Evolutionary conservation across 1,284 basidiomycete species (phyloP).

Genomic region (Puccinia brachypodii): DNA sequence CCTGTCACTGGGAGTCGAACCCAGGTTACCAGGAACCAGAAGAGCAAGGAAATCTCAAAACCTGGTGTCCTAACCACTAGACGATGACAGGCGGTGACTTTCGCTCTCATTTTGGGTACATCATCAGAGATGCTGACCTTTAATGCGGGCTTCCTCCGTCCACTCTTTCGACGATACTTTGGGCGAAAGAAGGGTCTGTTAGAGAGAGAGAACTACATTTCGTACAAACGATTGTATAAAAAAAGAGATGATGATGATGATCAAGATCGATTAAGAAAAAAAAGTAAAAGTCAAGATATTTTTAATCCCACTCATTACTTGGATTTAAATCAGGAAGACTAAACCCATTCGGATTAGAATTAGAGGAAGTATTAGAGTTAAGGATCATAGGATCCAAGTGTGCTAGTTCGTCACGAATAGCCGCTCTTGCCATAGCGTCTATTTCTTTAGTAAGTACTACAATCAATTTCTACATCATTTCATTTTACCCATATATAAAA

Average conservation of each 20-base stretch:
- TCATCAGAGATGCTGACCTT: too few relatives aligned
- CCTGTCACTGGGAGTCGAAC: slow-evolving; percentile 27
- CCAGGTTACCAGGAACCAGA: slow-evolving; percentile 7
- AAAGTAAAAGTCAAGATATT: not conserved
- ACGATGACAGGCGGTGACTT: slow-evolving; percentile 6
- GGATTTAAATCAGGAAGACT: not conserved
- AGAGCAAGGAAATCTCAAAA: not conserved
- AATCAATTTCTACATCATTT: slow-evolving; percentile 68
- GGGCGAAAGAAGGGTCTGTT: too few relatives aligned
- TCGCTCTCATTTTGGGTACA: not conserved
- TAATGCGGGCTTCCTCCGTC: too few relatives aligned
- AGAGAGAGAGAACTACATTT: too few relatives aligned
- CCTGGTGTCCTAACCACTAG: slow-evolving; percentile 39
- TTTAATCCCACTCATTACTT: not conserved
- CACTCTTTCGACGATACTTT: too few relatives aligned
- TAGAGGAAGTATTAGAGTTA: not conserved
- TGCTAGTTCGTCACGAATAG: slow-evolving; percentile 75
- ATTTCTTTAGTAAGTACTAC: slow-evolving; percentile 73
- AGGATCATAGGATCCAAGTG: slow-evolving; percentile 72
- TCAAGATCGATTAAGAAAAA: not conserved
- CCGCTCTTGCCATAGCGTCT: slow-evolving; percentile 72
- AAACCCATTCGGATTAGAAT: not conserved
- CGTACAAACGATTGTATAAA: not conserved
- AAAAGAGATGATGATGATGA: not conserved
- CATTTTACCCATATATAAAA: not conserved